These are phyloP conservation scores for Selenicereus undatus DNA, from an alignment of 148 eudicot species.

Conservation along the genomic window DNA sequence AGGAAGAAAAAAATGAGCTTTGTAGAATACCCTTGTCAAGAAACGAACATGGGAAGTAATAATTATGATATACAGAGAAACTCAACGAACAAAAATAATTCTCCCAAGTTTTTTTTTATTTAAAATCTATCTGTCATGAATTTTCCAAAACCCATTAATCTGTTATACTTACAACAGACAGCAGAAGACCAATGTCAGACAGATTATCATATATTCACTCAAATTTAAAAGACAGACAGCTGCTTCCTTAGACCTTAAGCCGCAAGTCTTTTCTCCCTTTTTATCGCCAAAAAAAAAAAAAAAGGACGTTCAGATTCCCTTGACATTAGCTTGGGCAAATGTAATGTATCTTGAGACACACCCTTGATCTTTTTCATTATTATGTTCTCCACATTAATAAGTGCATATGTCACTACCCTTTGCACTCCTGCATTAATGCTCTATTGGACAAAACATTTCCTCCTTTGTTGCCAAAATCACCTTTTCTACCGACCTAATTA, in stretches of 20 bases:
- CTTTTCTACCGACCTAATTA: background rate
- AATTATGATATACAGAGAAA: background rate
- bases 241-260: slow-evolving; percentile 28
- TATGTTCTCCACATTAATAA: slow-evolving; percentile 17
- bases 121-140: slow-evolving; percentile 1
- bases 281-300: background rate
- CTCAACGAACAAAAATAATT: background rate
- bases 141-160: slow-evolving; percentile 3
- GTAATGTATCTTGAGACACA: slow-evolving; percentile 25
- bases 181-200: slow-evolving; percentile 23
- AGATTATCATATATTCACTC: background rate
- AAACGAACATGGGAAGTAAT: background rate
- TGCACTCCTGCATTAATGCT: slow-evolving; percentile 15
- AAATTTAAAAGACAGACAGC: slow-evolving; percentile 9
- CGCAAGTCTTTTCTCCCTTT: slow-evolving; percentile 9
- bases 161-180: slow-evolving; percentile 28
- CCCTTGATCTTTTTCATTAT: slow-evolving; percentile 24
- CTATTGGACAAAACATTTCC: slow-evolving; percentile 1
- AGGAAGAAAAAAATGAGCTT: background rate
- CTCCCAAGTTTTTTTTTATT: background rate
- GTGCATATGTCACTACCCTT: background rate
- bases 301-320: background rate
- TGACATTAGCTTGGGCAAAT: slow-evolving; percentile 12
- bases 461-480: background rate
- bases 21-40: background rate